Percentiles rank a stretch among this genome's conserved stretches.
phyloP scores from a whole-genome alignment of 345 rosid species.

The Dimocarpus longan region DNA sequence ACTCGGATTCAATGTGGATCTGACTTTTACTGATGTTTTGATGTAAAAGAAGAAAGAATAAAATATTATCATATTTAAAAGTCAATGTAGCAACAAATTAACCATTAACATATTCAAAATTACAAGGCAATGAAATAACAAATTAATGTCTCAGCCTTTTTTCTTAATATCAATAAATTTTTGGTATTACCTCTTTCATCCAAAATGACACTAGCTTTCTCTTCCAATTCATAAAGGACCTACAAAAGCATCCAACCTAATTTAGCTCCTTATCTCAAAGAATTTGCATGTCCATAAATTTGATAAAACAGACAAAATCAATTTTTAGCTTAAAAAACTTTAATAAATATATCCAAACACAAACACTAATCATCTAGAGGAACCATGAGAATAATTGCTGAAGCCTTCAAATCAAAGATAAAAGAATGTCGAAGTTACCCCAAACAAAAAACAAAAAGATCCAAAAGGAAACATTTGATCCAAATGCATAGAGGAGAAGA shows the following conservation, averaged over 20 bases:
- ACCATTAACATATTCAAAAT: neutral
- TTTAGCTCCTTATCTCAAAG: neutral
- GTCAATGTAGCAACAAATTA: neutral
- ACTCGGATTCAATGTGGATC: too few species aligned
- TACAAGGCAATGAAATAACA: neutral
- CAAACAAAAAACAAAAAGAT: neutral
- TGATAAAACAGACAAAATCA: neutral
- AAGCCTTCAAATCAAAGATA: neutral
- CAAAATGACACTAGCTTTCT: constrained; percentile 80
- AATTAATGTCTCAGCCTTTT: neutral
- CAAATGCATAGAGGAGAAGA: neutral
- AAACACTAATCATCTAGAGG: neutral
- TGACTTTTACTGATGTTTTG: too few species aligned
- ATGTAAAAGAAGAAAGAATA: too few species aligned
- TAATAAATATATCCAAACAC: neutral
- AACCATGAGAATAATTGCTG: neutral
- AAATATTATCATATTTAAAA: too few species aligned
- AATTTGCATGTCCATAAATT: neutral
- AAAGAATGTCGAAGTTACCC: neutral
- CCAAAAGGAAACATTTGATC: neutral
- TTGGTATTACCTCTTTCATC: constrained; percentile 82
- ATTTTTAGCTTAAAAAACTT: neutral
- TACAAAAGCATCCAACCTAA: constrained; percentile 32
- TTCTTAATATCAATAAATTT: neutral
- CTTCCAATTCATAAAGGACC: constrained; percentile 90